Evolutionary conservation across 1,139 yeast species (phyloP).

Genomic region (Candida sojae): DNA sequence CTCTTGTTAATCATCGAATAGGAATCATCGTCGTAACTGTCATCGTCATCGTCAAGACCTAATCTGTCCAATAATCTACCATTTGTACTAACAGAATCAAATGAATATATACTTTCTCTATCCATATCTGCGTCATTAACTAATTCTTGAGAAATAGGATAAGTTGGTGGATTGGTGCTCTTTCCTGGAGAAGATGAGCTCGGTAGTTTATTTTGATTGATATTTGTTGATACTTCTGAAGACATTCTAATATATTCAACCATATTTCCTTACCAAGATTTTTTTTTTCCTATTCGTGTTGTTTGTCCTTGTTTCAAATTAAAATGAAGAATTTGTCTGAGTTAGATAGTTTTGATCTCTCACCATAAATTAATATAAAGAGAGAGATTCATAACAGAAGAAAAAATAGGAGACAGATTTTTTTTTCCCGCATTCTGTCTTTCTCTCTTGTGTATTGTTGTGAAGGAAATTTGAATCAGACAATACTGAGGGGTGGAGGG

Average conservation of each 20-base stretch:
- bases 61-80: slow-evolving; percentile 45
- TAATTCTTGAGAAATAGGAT: slow-evolving; percentile 2
- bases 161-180: background rate
- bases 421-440: too few species aligned
- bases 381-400: background rate
- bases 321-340: background rate
- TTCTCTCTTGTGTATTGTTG: too few species aligned
- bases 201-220: background rate
- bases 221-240: background rate
- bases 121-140: slow-evolving; percentile 8
- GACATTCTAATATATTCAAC: background rate
- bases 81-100: slow-evolving; percentile 47
- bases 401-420: background rate
- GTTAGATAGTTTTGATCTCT: background rate
- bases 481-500: too few species aligned
- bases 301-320: background rate
- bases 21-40: slow-evolving; percentile 11
- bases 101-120: slow-evolving; percentile 34
- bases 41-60: slow-evolving; percentile 29
- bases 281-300: background rate
- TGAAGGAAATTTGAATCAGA: too few species aligned
- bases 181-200: background rate
- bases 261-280: background rate
- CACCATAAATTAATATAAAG: background rate
- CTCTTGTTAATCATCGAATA: slow-evolving; percentile 14